These are phyloP conservation scores for Phallus indusiatus DNA, from an alignment of 768 basidiomycete species.

Conservation along the genomic window DNA sequence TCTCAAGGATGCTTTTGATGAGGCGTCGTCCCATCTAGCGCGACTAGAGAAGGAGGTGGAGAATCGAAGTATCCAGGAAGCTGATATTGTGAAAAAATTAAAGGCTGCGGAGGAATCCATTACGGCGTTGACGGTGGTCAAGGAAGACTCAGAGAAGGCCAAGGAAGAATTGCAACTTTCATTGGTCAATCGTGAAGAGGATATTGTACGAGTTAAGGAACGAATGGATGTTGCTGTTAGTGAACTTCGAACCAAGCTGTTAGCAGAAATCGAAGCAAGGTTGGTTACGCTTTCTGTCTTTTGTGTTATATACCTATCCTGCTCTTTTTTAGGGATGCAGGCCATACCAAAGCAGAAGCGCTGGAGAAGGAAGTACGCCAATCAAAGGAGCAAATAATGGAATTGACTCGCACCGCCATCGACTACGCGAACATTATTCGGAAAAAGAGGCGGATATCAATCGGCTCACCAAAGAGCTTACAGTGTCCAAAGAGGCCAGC, in stretches of 20 bases:
- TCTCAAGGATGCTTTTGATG: conserved; percentile 63
- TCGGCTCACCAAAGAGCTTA: conserved; percentile 43
- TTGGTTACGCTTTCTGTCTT: conserved; percentile 25
- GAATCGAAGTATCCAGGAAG: conserved; percentile 55
- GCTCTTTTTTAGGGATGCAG: conserved; percentile 41
- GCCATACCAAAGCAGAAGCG: conserved; percentile 47
- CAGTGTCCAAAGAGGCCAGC: conserved; percentile 44
- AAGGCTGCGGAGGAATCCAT: conserved; percentile 49
- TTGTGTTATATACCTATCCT: background rate
- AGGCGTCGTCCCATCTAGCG: conserved; percentile 80
- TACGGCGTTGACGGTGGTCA: conserved; percentile 44
- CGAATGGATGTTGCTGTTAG: conserved; percentile 53
- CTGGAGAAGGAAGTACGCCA: conserved; percentile 64
- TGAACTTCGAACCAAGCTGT: conserved; percentile 66
- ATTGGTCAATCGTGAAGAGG: conserved; percentile 70
- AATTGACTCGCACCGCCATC: conserved; percentile 65
- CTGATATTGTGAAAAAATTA: conserved; percentile 49
- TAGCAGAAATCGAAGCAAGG: conserved; percentile 55
- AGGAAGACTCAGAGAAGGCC: conserved; percentile 53
- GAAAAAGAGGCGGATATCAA: conserved; percentile 63
- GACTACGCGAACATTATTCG: conserved; percentile 70
- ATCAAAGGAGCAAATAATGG: conserved; percentile 65
- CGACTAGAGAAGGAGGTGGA: conserved; percentile 71
- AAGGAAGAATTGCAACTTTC: conserved; percentile 63
- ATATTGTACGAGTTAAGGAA: conserved; percentile 63